phyloP scores from a whole-genome alignment of 768 basidiomycete genomes.

The Hygrophorus pudorinus region DNA sequence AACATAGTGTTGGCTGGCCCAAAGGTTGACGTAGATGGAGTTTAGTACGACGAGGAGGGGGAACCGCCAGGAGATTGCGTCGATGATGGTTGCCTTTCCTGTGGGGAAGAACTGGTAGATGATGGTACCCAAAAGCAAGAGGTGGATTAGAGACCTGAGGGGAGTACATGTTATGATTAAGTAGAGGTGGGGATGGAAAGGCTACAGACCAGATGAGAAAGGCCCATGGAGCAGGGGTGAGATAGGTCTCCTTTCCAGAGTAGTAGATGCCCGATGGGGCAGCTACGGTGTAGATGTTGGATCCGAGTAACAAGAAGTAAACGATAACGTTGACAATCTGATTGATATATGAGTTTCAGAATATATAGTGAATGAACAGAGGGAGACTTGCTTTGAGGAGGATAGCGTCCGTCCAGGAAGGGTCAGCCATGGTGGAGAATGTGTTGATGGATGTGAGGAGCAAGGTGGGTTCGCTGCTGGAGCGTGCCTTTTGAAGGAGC shows the following conservation, averaged over 20 bases:
- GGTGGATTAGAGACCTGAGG: conserved; percentile 73
- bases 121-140: conserved; percentile 83
- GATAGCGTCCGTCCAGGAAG: conserved; percentile 67
- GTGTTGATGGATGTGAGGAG: background rate
- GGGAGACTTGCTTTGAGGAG: conserved; percentile 54
- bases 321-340: conserved; percentile 74
- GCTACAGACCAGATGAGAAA: conserved; percentile 74
- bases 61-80: conserved; percentile 88
- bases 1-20: conserved; percentile 69
- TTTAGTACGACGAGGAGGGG: conserved; percentile 82
- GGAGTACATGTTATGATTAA: conserved; percentile 7
- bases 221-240: conserved; percentile 91
- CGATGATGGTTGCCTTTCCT: conserved; percentile 73
- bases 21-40: conserved; percentile 81
- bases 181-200: background rate
- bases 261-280: conserved; percentile 64
- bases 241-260: conserved; percentile 68
- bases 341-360: background rate
- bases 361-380: background rate
- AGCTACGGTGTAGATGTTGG: conserved; percentile 81
- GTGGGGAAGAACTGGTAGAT: conserved; percentile 79
- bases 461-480: background rate
- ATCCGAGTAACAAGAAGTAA: conserved; percentile 81
- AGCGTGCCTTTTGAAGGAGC: too few species aligned
- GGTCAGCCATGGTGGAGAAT: conserved; percentile 37